Conservation (phyloP, 345 rosid species). For the Moricandia arvensis region DNA sequence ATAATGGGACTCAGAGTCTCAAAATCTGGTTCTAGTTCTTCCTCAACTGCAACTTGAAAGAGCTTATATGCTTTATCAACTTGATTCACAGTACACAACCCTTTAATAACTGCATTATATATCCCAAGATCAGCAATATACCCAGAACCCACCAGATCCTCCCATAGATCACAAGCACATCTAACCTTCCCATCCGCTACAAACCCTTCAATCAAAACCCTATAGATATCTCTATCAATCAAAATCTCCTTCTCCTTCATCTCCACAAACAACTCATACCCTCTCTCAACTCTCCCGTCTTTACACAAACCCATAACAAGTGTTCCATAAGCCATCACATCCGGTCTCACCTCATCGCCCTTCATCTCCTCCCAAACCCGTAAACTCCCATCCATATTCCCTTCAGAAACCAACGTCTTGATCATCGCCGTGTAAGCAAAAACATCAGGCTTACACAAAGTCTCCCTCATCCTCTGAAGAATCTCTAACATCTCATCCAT, state of each 20-base stretch:
- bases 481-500: constrained; percentile 59
- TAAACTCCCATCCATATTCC: constrained; percentile 70
- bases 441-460: constrained; percentile 77
- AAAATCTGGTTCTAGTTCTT: constrained; percentile 70
- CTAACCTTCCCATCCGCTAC: constrained; percentile 66
- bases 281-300: constrained; percentile 54
- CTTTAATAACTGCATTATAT: constrained; percentile 73
- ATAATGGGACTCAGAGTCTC: constrained; percentile 70
- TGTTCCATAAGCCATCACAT: constrained; percentile 82
- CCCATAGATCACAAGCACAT: constrained; percentile 63
- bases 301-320: constrained; percentile 63
- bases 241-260: constrained; percentile 65
- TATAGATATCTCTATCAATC: constrained; percentile 71
- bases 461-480: constrained; percentile 64
- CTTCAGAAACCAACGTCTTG: constrained; percentile 55
- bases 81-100: constrained; percentile 57
- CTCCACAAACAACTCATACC: constrained; percentile 60
- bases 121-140: constrained; percentile 81
- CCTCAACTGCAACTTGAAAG: constrained; percentile 51
- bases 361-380: constrained; percentile 86
- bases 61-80: constrained; percentile 79
- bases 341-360: constrained; percentile 64
- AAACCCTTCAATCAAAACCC: constrained; percentile 65
- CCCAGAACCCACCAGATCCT: constrained; percentile 84
- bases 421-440: constrained; percentile 86